Evolutionary conservation across 1,139 yeast species (phyloP), one percentile per base, ranked within the genome.

Genomic region (Suhomyces coccinellae): DNA sequence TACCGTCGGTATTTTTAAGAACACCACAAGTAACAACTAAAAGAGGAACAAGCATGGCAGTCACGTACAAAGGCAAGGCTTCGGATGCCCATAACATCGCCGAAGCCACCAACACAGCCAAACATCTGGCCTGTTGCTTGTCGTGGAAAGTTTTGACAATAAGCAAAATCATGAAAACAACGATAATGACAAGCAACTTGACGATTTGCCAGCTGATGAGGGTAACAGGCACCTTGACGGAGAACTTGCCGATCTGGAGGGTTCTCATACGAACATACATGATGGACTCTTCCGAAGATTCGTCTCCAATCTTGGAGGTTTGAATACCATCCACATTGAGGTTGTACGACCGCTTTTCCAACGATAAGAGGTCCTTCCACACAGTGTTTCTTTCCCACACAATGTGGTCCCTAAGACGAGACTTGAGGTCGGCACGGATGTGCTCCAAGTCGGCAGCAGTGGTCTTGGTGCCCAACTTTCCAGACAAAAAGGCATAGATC

Each of bases 361-460:
- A 68, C 11, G 93, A 93, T 61, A 90, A 85, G 88, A 91, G 85
- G 61, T 91, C 97, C 59, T 93, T 85, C 98, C 98, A 91, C 20
- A 91, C 97, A 0, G 97, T 91, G 63, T 89, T 89, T 63, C 98
- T 79, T 66, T 90, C 97, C 95, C 96, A 91, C 14, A 90, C 96
- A 40, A 91, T 87, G 64, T 90, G 96, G 57, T 91, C 98, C 48
- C 97, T 77, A 50, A 91, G 69, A 56, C 88, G 88, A 13, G 88
- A 75, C 50, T 85, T 79, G 49, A 91, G 75, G 56, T 87, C 95
- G 30, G 79, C 74, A 47, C 77, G 79, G 20, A 93, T 87, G 37
- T 67, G 63, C 13, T 76, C 81, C 40, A 75, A 58, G 46, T 77
- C 71, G 38, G 56, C 57, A 6, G 41, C 40, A 9, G 73, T 59